A percentile compares a stretch with the other conserved stretches of the same genome.
Evolutionary conservation across 2,329 filamentous ascomycete species (phyloP).

Genomic region (Annulohypoxylon truncatum): DNA sequence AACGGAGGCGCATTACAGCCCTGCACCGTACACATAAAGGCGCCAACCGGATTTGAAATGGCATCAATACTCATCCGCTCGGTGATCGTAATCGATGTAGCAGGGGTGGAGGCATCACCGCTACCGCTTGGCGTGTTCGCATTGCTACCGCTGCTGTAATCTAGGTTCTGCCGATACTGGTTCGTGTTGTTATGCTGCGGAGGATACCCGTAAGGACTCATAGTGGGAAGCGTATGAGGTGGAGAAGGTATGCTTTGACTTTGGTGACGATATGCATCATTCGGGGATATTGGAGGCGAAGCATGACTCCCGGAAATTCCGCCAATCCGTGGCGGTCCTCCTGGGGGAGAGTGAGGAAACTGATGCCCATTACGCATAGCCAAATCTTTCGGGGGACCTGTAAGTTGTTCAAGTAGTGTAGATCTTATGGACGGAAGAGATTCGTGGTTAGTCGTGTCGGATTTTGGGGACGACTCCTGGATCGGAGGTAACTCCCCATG

Average conservation of each 20-base stretch:
- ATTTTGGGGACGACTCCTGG: constrained; percentile 54
- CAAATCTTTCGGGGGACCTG: constrained; percentile 50
- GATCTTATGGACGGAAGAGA: constrained; percentile 55
- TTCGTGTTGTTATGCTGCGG: constrained; percentile 42
- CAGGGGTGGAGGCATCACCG: constrained; percentile 59
- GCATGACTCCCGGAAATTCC: constrained; percentile 53
- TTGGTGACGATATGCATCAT: constrained; percentile 54
- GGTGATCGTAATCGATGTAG: constrained; percentile 56
- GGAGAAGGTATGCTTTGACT: constrained; percentile 61
- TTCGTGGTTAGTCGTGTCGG: constrained; percentile 52
- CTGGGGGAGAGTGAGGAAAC: constrained; percentile 53
- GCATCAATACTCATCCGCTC: constrained; percentile 70
- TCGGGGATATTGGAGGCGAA: constrained; percentile 64
- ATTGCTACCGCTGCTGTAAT: constrained; percentile 57
- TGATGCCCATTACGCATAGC: constrained; percentile 44
- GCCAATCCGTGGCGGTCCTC: constrained; percentile 47
- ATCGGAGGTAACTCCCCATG: constrained; percentile 52
- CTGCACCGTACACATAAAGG: constrained; percentile 67
- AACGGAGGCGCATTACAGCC: constrained; percentile 80
- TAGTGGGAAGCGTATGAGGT: constrained; percentile 53
- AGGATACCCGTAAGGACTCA: constrained; percentile 54
- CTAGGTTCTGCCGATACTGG: constrained; percentile 53
- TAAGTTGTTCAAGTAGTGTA: constrained; percentile 50
- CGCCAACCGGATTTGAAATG: constrained; percentile 64
- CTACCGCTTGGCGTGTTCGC: constrained; percentile 60